These are phyloP conservation scores for Magnolia kwangsiensis DNA, from an alignment of 164 flowering plant genomes.

Conservation along the genomic window DNA sequence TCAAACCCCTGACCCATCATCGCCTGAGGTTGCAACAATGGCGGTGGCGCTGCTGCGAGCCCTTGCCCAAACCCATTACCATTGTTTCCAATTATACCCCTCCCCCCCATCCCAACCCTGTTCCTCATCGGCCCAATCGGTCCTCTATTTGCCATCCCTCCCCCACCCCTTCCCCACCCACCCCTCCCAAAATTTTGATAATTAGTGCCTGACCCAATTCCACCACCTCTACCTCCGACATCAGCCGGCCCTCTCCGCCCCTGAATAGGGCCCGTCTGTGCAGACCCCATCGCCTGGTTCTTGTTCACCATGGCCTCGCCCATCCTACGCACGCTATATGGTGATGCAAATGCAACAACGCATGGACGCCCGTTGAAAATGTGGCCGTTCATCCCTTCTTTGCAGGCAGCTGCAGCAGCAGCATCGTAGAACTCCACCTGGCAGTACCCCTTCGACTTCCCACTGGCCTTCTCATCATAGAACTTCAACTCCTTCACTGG, in stretches of 20 bases:
- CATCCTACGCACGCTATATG: conserved; percentile 66
- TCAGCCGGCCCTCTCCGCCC: conserved; percentile 50
- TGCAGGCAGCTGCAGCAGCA: conserved; percentile 63
- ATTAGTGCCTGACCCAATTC: conserved; percentile 49
- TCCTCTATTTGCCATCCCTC: conserved; percentile 60
- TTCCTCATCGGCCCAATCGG: conserved; percentile 61
- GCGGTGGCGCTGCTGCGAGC: conserved; percentile 47
- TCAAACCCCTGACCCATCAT: conserved; percentile 95
- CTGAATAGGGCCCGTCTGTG: conserved; percentile 34
- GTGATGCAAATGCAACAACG: conserved; percentile 81
- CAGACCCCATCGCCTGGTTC: conserved; percentile 38
- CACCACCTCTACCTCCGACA: conserved; percentile 37
- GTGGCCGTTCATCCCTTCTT: conserved; percentile 91
- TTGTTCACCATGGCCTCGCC: conserved; percentile 78
- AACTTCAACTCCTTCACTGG: conserved; percentile 77
- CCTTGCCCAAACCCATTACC: conserved; percentile 73
- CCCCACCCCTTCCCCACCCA: conserved; percentile 70
- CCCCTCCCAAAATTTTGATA: conserved; percentile 74
- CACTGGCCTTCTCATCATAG: conserved; percentile 84
- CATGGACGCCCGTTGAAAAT: conserved; percentile 78
- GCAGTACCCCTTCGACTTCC: conserved; percentile 87
- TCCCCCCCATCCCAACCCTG: conserved; percentile 64
- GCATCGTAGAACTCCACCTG: conserved; percentile 85
- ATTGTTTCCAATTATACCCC: conserved; percentile 68
- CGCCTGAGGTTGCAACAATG: conserved; percentile 67